phyloP scores from a whole-genome alignment of 208 protist species.

The Leishmania amazonensis region DNA sequence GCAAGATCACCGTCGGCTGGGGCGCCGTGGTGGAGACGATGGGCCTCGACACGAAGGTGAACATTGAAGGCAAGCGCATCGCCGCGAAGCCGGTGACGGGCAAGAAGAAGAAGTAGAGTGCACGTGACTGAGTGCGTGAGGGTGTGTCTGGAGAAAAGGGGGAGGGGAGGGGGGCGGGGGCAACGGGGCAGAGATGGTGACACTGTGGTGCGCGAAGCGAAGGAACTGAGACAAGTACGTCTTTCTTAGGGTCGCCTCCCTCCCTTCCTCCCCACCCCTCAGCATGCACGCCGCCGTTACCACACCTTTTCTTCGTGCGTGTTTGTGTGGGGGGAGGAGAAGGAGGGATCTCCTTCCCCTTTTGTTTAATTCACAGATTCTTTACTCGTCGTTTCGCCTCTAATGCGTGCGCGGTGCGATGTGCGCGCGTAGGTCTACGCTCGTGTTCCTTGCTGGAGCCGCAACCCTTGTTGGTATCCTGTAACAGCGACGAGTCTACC shows the following conservation, averaged over 20 bases:
- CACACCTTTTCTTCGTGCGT: not conserved
- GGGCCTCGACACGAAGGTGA: constrained; percentile 87
- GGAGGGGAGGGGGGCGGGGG: not conserved
- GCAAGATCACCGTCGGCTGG: constrained; percentile 98
- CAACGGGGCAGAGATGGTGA: not conserved
- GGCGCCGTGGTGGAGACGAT: constrained; percentile 96
- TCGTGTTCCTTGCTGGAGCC: not conserved
- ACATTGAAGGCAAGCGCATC: constrained; percentile 74
- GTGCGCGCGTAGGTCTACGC: not conserved
- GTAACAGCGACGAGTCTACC: not conserved
- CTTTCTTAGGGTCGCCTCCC: not conserved
- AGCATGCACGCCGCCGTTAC: not conserved
- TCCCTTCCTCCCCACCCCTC: not conserved
- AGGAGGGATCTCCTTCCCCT: not conserved
- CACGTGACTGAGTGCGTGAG: not conserved
- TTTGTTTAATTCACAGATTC: constrained; percentile 18
- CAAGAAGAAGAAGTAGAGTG: constrained; percentile 64
- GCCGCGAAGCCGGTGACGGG: constrained; percentile 35
- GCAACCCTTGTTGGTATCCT: not conserved
- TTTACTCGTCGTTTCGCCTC: not conserved
- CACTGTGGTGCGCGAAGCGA: not conserved
- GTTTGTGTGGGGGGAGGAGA: not conserved
- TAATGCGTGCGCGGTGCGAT: not conserved
- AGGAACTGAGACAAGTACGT: not conserved
- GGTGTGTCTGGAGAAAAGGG: not conserved